phyloP scores from a whole-genome alignment of 1,139 yeast genomes.

The Pichia sp. region DNA sequence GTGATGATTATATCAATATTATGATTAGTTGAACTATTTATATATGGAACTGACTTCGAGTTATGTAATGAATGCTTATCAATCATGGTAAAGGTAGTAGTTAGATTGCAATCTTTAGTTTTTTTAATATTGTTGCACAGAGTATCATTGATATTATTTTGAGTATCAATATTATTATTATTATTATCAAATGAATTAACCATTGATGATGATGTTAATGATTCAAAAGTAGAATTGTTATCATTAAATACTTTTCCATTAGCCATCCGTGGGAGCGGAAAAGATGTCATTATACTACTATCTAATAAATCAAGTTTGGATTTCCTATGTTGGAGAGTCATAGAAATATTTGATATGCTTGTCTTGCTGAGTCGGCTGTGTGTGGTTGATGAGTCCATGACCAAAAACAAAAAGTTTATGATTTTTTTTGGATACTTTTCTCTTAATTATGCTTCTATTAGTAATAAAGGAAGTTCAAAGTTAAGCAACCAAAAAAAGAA shows the following conservation, averaged over 20 bases:
- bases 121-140: no score
- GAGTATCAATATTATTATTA: no score
- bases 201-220: neutral
- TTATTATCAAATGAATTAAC: neutral
- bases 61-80: slow-evolving; percentile 26
- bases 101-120: no score
- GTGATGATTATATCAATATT: slow-evolving; percentile 8
- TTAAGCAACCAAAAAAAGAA: no score
- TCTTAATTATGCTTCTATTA: no score
- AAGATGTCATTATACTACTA: slow-evolving; percentile 54
- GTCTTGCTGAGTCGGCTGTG: neutral
- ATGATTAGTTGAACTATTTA: slow-evolving; percentile 27
- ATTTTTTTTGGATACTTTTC: no score
- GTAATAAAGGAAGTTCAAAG: no score
- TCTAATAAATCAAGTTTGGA: slow-evolving; percentile 62
- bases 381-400: neutral
- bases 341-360: neutral
- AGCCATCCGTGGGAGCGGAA: slow-evolving; percentile 56
- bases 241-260: neutral
- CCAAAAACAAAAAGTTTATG: no score
- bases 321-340: slow-evolving; percentile 22
- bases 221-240: neutral
- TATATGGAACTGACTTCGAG: slow-evolving; percentile 28
- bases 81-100: no score
- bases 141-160: no score